These are phyloP conservation scores for Pichia sp. DNA, from an alignment of 1,139 yeast species.

Conservation along the genomic window DNA sequence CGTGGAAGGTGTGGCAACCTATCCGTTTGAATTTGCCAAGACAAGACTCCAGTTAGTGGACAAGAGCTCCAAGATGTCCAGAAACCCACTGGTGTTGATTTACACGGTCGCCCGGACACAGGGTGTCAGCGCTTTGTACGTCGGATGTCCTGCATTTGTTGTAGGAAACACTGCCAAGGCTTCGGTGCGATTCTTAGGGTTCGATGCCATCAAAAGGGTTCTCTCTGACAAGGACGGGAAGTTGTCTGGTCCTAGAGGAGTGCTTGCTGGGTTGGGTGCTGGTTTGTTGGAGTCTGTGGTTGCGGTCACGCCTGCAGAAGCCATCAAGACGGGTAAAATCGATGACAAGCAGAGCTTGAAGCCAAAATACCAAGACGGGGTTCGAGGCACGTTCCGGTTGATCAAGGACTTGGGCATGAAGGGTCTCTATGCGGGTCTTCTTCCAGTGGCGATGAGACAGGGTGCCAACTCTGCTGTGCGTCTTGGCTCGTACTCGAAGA, in stretches of 20 bases:
- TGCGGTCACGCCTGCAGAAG: constrained; percentile 96
- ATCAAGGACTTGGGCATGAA: constrained; percentile 72
- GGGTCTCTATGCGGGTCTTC: constrained; percentile 83
- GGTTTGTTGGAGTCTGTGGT: constrained; percentile 87
- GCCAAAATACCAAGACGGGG: constrained; percentile 68
- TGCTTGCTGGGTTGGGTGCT: constrained; percentile 93
- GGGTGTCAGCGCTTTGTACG: constrained; percentile 77
- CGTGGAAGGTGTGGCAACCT: constrained; percentile 82
- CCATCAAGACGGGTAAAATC: constrained; percentile 90
- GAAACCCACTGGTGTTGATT: constrained; percentile 80
- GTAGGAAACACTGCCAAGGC: constrained; percentile 96
- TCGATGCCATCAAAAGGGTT: constrained; percentile 75
- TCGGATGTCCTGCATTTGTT: constrained; percentile 97
- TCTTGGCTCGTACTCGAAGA: constrained; percentile 85
- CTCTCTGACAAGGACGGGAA: constrained; percentile 82
- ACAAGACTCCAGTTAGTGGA: constrained; percentile 84
- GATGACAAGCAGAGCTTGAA: constrained; percentile 78
- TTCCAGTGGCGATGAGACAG: constrained; percentile 92
- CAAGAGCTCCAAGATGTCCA: constrained; percentile 59
- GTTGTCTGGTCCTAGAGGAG: constrained; percentile 85
- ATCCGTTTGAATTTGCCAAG: constrained; percentile 96
- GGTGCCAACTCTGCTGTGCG: constrained; percentile 95
- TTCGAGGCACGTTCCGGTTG: constrained; percentile 55
- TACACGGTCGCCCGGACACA: constrained; percentile 69
- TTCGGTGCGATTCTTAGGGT: constrained; percentile 87